These are phyloP conservation scores for Funneliformis geosporum DNA, from an alignment of 192 early-diverging fungal species.

Conservation along the genomic window DNA sequence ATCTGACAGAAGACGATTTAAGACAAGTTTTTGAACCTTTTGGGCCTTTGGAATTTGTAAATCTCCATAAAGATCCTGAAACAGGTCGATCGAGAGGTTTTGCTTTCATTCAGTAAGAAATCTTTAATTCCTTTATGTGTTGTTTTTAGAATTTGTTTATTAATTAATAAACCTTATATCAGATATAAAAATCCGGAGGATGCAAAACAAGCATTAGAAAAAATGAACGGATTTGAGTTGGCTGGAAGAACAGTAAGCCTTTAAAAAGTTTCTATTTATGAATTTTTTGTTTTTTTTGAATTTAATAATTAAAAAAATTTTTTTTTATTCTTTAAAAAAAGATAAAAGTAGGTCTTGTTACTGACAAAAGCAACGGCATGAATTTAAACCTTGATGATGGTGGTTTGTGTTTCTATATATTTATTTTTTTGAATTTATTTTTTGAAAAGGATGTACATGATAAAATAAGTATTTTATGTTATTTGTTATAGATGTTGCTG, in stretches of 20 bases:
- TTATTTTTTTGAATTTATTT: background rate
- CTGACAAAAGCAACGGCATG: conserved; percentile 59
- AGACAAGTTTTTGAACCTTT: conserved; percentile 79
- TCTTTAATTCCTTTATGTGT: background rate
- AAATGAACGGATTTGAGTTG: conserved; percentile 84
- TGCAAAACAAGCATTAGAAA: conserved; percentile 77
- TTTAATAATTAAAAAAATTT: background rate
- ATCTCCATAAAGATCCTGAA: conserved; percentile 73
- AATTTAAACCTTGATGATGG: conserved; percentile 51
- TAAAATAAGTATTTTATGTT: background rate
- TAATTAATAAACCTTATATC: conserved; percentile 28
- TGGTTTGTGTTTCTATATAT: conserved; percentile 37
- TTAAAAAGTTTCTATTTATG: background rate
- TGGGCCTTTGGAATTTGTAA: conserved; percentile 82
- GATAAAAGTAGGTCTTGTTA: conserved; percentile 77
- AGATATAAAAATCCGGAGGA: conserved; percentile 66
- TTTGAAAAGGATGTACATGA: background rate
- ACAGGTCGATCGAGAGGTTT: conserved; percentile 75
- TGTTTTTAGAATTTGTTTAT: background rate
- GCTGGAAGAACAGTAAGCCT: conserved; percentile 65
- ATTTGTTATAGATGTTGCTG: conserved; percentile 50
- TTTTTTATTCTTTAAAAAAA: conserved; percentile 37
- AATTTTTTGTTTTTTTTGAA: background rate
- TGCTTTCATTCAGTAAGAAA: conserved; percentile 76
- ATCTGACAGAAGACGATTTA: conserved; percentile 74